These are phyloP conservation scores for Starmerella stigmatis DNA, from an alignment of 805 yeast genomes.

Conservation along the genomic window DNA sequence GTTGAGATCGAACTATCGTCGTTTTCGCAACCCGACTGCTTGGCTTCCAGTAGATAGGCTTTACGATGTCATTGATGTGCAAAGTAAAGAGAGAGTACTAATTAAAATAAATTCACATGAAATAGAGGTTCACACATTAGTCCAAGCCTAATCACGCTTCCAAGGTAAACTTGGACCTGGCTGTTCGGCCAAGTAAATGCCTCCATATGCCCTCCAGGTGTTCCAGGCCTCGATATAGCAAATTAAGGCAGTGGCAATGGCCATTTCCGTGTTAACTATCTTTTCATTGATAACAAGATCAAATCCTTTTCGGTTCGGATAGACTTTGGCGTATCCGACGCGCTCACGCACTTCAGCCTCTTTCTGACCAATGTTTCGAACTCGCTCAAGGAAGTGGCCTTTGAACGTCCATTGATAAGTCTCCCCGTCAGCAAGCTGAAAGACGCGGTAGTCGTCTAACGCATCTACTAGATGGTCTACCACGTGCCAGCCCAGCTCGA, in stretches of 20 bases:
- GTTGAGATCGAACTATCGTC: no score
- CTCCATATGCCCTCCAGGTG: constrained; percentile 51
- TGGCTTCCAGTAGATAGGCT: no score
- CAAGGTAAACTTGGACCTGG: constrained; percentile 23
- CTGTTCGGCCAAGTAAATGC: constrained; percentile 43
- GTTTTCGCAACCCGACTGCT: no score
- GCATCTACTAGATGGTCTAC: constrained; percentile 53
- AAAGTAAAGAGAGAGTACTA: no score
- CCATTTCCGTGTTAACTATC: constrained; percentile 48
- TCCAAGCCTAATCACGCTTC: constrained; percentile 22
- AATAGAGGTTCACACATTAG: not conserved
- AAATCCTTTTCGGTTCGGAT: constrained; percentile 49
- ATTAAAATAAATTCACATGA: no score
- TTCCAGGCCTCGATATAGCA: constrained; percentile 61
- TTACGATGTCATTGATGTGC: no score
- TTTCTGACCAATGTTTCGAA: constrained; percentile 50
- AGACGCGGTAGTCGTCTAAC: constrained; percentile 48
- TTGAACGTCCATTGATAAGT: constrained; percentile 57
- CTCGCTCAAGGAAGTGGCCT: constrained; percentile 49
- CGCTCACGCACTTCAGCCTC: constrained; percentile 55
- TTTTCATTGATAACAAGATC: constrained; percentile 45
- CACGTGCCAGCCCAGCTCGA: constrained; percentile 56
- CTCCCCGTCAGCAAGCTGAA: constrained; percentile 48
- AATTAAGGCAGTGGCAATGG: constrained; percentile 48
- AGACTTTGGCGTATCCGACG: constrained; percentile 47